Evolutionary conservation across 768 basidiomycete species (phyloP).

Genomic region (Kwoniella dejecticola): DNA sequence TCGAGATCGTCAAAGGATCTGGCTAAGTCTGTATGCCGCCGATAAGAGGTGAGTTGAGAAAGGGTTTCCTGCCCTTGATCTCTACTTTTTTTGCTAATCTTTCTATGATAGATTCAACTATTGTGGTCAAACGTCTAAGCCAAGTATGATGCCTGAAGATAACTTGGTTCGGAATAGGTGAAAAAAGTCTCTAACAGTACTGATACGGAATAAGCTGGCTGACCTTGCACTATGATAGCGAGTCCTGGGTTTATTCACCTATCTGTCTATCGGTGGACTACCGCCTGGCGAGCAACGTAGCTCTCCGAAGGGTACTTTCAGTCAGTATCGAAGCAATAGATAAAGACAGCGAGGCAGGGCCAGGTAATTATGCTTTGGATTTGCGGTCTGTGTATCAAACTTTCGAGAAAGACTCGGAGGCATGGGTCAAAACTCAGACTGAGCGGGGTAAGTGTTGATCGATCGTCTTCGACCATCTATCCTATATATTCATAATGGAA

Average conservation of each 20-base stretch:
- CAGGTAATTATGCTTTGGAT: conserved; percentile 2
- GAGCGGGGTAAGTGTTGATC: conserved; percentile 3
- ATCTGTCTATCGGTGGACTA: conserved; percentile 8
- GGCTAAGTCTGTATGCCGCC: conserved; percentile 14
- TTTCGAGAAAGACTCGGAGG: conserved; percentile 11
- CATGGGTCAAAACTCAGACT: conserved; percentile 9
- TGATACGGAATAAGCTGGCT: too few relatives aligned
- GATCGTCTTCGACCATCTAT: background rate
- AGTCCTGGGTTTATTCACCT: conserved; percentile 5
- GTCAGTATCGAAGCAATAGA: conserved; percentile 16
- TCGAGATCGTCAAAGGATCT: conserved; percentile 14
- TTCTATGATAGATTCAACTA: conserved; percentile 11
- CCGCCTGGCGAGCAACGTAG: conserved; percentile 12
- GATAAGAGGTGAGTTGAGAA: conserved; percentile 8
- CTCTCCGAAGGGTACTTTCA: conserved; percentile 5
- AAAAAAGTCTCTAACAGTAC: background rate
- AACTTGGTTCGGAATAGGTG: conserved; percentile 13
- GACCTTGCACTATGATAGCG: too few relatives aligned
- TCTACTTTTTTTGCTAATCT: background rate
- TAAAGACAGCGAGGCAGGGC: conserved; percentile 13
- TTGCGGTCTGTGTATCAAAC: conserved; percentile 4
- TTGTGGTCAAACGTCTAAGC: conserved; percentile 18
- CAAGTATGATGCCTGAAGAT: conserved; percentile 21
- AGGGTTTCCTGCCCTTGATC: background rate
- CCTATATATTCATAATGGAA: background rate